Evolutionary conservation across 1,284 basidiomycete genomes (phyloP).

Genomic region (Pyrrhoderma noxium): DNA sequence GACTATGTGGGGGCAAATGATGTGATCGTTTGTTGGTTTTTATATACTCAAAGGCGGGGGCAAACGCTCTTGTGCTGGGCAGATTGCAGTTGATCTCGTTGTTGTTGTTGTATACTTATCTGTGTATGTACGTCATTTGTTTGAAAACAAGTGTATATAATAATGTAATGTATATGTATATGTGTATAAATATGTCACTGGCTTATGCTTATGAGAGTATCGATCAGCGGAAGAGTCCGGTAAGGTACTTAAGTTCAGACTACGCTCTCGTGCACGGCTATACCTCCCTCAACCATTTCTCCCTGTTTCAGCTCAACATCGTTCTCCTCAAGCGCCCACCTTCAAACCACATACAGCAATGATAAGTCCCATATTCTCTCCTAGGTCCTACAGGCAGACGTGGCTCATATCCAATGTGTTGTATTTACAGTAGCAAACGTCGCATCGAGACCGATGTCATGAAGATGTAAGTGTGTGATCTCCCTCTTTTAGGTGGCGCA

Average conservation of each 20-base stretch:
- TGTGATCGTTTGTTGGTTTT: background rate
- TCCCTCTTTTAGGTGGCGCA: slow-evolving; percentile 3
- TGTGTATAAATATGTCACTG: no score
- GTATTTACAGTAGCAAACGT: slow-evolving; percentile 59
- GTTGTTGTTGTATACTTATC: background rate
- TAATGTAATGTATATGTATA: no score
- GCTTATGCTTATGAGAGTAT: background rate
- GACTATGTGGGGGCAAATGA: background rate
- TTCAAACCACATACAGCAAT: slow-evolving; percentile 3
- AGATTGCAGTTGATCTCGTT: no score
- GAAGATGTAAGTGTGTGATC: slow-evolving; percentile 71
- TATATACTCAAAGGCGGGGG: background rate
- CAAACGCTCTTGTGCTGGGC: background rate
- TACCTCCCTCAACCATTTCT: background rate
- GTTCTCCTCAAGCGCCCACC: no score
- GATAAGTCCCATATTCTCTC: slow-evolving; percentile 10
- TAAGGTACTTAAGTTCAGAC: slow-evolving; percentile 2
- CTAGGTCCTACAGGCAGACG: no score
- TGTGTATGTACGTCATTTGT: background rate
- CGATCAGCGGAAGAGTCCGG: background rate
- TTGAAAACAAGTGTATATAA: background rate
- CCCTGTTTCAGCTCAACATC: background rate
- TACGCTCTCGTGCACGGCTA: background rate
- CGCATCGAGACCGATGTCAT: slow-evolving; percentile 99
- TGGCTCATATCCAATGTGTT: no score